These are phyloP conservation scores for Collybia nuda DNA, from an alignment of 768 basidiomycete genomes.

Conservation along the genomic window DNA sequence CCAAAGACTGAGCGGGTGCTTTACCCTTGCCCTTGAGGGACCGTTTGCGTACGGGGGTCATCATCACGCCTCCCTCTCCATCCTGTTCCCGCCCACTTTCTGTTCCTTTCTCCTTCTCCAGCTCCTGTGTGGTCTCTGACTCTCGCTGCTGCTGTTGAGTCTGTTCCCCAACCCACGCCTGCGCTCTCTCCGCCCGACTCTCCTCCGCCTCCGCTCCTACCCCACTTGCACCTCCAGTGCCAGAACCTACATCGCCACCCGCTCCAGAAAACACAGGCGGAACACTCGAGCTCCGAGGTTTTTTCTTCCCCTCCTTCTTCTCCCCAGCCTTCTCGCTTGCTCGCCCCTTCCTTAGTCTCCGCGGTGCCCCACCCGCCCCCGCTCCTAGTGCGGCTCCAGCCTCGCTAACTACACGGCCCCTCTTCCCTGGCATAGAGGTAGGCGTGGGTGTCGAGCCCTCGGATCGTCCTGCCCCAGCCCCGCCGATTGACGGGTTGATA, in stretches of 20 bases:
- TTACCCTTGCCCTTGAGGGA: neutral
- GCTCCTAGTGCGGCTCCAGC: too few species aligned
- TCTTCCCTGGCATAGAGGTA: conserved; percentile 2
- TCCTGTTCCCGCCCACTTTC: too few species aligned
- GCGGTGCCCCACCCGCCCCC: neutral
- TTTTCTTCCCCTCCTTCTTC: conserved; percentile 6
- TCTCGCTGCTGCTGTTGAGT: neutral
- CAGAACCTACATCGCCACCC: too few species aligned
- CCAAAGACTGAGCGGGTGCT: neutral
- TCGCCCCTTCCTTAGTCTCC: conserved; percentile 4
- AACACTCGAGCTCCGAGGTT: conserved; percentile 17
- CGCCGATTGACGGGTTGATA: too few species aligned
- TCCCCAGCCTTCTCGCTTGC: neutral
- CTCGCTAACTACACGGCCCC: conserved; percentile 19
- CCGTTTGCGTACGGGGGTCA: too few species aligned
- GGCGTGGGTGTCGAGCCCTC: conserved; percentile 9
- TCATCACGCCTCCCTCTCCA: too few species aligned
- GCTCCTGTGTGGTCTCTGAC: too few species aligned
- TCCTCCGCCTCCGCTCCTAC: neutral
- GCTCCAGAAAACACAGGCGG: conserved; percentile 6
- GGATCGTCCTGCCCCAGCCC: neutral
- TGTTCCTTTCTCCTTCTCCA: too few species aligned
- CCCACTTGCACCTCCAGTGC: neutral
- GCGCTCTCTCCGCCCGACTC: conserved; percentile 2
- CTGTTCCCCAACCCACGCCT: neutral